phyloP scores from a whole-genome alignment of 2,329 filamentous ascomycete genomes.

The Penicillium rolfsii region DNA sequence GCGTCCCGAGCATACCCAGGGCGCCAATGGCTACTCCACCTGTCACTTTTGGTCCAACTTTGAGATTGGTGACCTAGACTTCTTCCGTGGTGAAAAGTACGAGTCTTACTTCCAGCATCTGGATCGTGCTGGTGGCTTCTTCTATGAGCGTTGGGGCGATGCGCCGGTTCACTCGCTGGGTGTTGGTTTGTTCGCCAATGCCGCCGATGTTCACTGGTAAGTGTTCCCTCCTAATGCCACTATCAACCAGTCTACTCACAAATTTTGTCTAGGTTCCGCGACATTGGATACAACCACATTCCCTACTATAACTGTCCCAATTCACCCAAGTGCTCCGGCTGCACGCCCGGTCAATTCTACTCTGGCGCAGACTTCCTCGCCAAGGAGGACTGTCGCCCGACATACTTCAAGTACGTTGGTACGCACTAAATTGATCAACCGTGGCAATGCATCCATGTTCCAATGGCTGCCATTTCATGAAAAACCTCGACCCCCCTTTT shows the following conservation, averaged over 20 bases:
- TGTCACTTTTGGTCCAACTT: conserved; percentile 99
- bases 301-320: conserved; percentile 99
- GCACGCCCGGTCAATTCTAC: conserved; percentile 82
- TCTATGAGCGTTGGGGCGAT: conserved; percentile 98
- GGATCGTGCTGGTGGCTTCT: conserved; percentile 93
- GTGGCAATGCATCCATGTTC: conserved; percentile 12
- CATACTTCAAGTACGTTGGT: conserved; percentile 95
- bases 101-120: conserved; percentile 96
- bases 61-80: conserved; percentile 89
- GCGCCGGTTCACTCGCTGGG: conserved; percentile 96
- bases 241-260: conserved; percentile 6
- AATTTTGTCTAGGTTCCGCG: conserved; percentile 77
- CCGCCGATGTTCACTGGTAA: conserved; percentile 88
- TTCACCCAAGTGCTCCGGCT: conserved; percentile 88
- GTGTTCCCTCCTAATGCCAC: conserved; percentile 37
- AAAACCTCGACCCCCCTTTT: conserved; percentile 18
- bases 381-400: conserved; percentile 89
- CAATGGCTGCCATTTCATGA: conserved; percentile 25
- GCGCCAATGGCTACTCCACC: conserved; percentile 91
- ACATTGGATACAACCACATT: conserved; percentile 98
- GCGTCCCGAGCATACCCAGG: conserved; percentile 76
- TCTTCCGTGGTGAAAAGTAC: conserved; percentile 88
- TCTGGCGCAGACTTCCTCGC: conserved; percentile 84
- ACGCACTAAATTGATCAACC: conserved; percentile 63
- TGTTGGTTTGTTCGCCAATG: conserved; percentile 87